Evolutionary conservation across 2,329 filamentous ascomycete species (phyloP), one percentile per base, ranked within the genome.

Genomic region (Domatiomyces globalis): DNA sequence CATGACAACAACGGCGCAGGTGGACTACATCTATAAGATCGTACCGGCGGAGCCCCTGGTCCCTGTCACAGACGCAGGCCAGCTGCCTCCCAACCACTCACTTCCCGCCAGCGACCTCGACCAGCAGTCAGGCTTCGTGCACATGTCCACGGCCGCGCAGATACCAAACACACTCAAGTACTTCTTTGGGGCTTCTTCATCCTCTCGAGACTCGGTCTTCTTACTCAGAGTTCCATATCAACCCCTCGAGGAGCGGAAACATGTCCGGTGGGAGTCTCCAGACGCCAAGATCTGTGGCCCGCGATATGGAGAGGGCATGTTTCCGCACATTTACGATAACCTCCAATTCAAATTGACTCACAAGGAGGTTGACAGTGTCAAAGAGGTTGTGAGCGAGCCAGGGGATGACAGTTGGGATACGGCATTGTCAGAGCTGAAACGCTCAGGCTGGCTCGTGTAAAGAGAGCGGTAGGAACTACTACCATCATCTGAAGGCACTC

Each of bases 91-190:
- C 57, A 58, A 29, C 45, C 33, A 27, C 20, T 18, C 20, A 10
- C 61, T 69, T 20, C 61, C 65, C 2, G 62, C 68, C 49, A 69
- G 66, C 51, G 60, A 67, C 33, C 52, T 69, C 29, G 67, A 69
- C 51, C 51, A 62, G 46, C 53, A 57, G 19, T 66, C 64, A 5
- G 65, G 63, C 43, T 69, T 68, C 46, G 63, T 69, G 48, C 67
- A 69, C 52, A 63, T 69, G 6, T 69, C 67, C 0, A 66, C 60
- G 19, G 63, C 66, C 18, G 56, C 61, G 5, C 67, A 69, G 47
- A 60, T 69, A 7, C 62, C 64, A n/a, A 66, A 65, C 43, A 69
- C 67, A 0, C 51, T 69, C 42, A 67, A 65, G 20, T 48, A 57
- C 29, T 69, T 69, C 51, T 69, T 68, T 54, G 60, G 63, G 5